A percentile compares a stretch with the other conserved stretches of the same genome.
These are phyloP conservation scores for Rhizopogon salebrosus DNA, from an alignment of 768 basidiomycete genomes.

Conservation along the genomic window DNA sequence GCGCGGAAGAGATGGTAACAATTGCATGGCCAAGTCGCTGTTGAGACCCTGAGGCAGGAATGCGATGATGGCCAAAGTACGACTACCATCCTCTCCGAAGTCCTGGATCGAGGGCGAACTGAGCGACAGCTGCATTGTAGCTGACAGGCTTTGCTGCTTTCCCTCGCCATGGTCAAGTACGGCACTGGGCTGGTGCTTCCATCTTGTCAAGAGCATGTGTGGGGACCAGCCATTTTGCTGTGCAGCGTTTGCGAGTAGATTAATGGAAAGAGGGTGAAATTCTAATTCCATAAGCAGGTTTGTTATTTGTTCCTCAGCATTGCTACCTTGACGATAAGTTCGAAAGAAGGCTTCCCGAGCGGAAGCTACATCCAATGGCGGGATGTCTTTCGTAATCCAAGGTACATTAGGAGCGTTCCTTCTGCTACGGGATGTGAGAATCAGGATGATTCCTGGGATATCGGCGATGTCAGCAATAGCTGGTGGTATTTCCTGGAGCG, in stretches of 20 bases:
- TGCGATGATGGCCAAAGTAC: neutral
- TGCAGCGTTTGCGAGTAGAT: neutral
- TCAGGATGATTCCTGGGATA: neutral
- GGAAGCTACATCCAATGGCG: neutral
- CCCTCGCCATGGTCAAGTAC: neutral
- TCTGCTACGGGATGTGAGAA: neutral
- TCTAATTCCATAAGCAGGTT: neutral
- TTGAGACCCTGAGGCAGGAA: slow-evolving; percentile 3
- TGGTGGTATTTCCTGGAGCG: neutral
- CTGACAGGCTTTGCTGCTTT: neutral
- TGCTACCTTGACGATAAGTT: neutral
- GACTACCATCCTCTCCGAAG: neutral
- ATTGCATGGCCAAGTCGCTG: neutral
- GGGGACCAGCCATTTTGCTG: neutral
- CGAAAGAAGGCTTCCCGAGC: too few relatives aligned
- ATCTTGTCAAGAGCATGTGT: neutral
- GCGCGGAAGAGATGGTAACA: neutral
- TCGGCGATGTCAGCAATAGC: neutral
- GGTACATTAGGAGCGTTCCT: neutral
- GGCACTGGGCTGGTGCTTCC: neutral
- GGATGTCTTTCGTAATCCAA: neutral
- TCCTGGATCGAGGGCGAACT: neutral
- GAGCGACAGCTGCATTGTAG: neutral
- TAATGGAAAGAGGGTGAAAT: neutral
- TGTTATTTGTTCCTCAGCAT: neutral